Conservation (phyloP, 2,329 filamentous ascomycete genomes). For the Cercospora sp. region DNA sequence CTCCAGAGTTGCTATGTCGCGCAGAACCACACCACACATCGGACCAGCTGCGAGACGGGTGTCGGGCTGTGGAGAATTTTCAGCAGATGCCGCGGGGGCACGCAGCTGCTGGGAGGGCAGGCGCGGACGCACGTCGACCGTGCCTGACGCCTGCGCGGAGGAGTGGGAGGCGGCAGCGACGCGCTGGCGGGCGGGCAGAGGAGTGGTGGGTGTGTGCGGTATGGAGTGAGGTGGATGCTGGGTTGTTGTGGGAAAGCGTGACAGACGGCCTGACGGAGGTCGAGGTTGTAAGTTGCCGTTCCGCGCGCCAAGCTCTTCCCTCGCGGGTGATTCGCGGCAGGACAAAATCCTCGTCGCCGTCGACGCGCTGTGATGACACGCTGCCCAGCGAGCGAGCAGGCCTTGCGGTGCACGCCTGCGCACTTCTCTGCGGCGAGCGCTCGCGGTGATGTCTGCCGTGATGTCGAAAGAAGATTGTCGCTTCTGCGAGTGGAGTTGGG, state of each 20-base stretch:
- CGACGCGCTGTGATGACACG: background rate
- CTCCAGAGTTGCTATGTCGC: constrained; percentile 16
- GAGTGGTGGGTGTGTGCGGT: background rate
- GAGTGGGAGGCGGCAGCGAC: background rate
- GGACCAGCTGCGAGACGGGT: constrained; percentile 4
- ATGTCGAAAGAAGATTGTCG: constrained; percentile 14
- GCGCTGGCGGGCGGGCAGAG: background rate
- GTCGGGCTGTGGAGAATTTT: constrained; percentile 9
- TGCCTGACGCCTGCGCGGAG: background rate
- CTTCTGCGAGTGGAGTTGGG: constrained; percentile 9
- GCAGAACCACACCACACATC: constrained; percentile 8
- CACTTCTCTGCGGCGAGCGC: background rate
- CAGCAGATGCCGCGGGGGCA: background rate
- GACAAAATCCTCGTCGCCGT: background rate
- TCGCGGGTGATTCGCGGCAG: background rate
- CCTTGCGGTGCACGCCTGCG: background rate
- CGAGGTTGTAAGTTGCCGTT: background rate
- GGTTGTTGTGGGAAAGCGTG: constrained; percentile 6
- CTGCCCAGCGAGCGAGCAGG: background rate
- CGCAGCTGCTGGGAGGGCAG: background rate
- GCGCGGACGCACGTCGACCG: constrained; percentile 11
- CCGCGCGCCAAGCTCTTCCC: background rate
- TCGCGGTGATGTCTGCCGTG: constrained; percentile 1
- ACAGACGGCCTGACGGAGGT: constrained; percentile 1
- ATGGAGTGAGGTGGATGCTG: constrained; percentile 1